phyloP scores from a whole-genome alignment of 148 eudicot species.

The Cornus florida region DNA sequence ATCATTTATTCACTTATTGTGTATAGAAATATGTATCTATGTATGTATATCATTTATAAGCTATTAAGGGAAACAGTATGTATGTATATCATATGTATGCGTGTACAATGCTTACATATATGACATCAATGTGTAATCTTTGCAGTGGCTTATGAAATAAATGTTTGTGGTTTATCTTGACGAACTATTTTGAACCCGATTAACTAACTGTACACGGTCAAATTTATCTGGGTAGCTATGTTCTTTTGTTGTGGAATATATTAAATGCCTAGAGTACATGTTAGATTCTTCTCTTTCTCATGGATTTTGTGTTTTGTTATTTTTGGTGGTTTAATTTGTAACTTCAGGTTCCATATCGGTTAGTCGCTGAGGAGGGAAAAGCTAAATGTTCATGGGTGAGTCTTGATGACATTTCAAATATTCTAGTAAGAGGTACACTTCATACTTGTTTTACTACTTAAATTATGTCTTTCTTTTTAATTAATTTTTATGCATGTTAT shows the following conservation, averaged over 20 bases:
- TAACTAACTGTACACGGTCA: not conserved
- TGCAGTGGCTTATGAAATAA: not conserved
- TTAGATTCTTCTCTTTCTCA: not conserved
- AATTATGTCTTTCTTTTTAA: not conserved
- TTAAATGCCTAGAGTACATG: no score
- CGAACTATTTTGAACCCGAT: not conserved
- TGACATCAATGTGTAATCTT: not conserved
- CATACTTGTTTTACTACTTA: constrained; percentile 9
- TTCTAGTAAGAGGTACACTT: constrained; percentile 66
- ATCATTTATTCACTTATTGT: no score
- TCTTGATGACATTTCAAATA: constrained; percentile 77
- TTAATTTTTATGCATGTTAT: not conserved
- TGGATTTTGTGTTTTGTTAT: not conserved
- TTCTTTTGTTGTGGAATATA: no score
- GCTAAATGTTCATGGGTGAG: constrained; percentile 90
- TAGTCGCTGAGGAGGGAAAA: constrained; percentile 98
- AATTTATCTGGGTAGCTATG: not conserved
- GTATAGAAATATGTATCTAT: no score
- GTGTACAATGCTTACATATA: not conserved
- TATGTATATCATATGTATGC: not conserved
- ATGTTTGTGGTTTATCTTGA: not conserved
- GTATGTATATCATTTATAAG: not conserved
- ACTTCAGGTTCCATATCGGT: constrained; percentile 80
- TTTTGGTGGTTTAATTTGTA: not conserved
- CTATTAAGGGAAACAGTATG: not conserved